These are phyloP conservation scores for Carpinus viminea DNA, from an alignment of 306 rosid genomes.

Conservation along the genomic window DNA sequence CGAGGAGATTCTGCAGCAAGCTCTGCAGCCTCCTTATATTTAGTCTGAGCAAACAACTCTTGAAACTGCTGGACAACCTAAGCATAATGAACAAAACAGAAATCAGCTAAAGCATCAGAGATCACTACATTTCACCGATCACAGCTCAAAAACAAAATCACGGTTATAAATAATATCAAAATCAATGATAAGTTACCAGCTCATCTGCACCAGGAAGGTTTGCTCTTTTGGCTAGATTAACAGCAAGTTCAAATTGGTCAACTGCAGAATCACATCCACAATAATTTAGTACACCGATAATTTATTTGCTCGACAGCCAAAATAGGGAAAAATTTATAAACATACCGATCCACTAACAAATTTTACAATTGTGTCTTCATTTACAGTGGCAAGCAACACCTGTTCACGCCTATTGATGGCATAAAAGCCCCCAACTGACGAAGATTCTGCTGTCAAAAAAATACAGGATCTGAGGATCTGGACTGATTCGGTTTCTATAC, in stretches of 20 bases:
- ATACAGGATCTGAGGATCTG: constrained; percentile 88
- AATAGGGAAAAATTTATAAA: constrained; percentile 6
- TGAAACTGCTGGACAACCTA: constrained; percentile 79
- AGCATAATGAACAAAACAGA: constrained; percentile 20
- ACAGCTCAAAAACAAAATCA: not conserved
- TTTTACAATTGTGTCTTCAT: constrained; percentile 69
- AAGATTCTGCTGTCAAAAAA: constrained; percentile 77
- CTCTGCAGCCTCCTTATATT: constrained; percentile 85
- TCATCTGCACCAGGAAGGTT: constrained; percentile 91
- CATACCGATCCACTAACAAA: constrained; percentile 84
- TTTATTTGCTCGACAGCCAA: constrained; percentile 25
- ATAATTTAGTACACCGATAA: constrained; percentile 8
- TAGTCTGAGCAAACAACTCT: constrained; percentile 78
- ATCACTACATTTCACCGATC: not conserved
- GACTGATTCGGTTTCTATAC: constrained; percentile 80
- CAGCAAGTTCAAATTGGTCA: constrained; percentile 82
- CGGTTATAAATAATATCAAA: constrained; percentile 9
- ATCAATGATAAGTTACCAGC: constrained; percentile 46
- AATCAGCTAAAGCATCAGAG: constrained; percentile 7
- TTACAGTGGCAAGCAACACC: constrained; percentile 78
- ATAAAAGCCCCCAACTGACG: constrained; percentile 70
- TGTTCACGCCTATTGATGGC: constrained; percentile 82
- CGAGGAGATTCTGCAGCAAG: constrained; percentile 82
- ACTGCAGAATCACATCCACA: constrained; percentile 44
- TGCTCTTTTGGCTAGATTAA: constrained; percentile 82